A percentile compares a stretch with the other conserved stretches of the same genome.
phyloP scores from a whole-genome alignment of 2,329 filamentous ascomycete species.

The Cladosporium colombiae region DNA sequence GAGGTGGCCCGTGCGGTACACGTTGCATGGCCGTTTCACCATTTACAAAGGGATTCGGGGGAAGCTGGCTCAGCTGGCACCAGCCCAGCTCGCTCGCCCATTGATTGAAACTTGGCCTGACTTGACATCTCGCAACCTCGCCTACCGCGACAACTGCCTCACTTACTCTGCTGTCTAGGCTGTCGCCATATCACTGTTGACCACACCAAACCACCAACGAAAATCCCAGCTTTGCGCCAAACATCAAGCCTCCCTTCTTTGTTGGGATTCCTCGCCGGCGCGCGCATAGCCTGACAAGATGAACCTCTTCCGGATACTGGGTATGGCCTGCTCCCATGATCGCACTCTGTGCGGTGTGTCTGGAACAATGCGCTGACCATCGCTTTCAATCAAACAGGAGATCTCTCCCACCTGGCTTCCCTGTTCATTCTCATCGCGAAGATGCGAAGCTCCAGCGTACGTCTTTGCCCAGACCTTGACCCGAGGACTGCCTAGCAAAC shows the following conservation, averaged over 20 bases:
- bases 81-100: not conserved
- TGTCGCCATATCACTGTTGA: not conserved
- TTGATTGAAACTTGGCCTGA: constrained; percentile 18
- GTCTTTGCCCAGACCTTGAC: constrained; percentile 34
- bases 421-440: constrained; percentile 96
- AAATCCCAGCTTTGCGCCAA: not conserved
- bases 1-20: not conserved
- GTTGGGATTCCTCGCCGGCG: constrained; percentile 15
- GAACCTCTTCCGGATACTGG: constrained; percentile 70
- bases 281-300: constrained; percentile 42
- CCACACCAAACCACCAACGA: not conserved
- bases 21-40: constrained; percentile 7
- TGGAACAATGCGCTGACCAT: constrained; percentile 21
- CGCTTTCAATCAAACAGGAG: constrained; percentile 59
- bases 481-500: not conserved
- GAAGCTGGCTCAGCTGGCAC: constrained; percentile 9
- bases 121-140: not conserved
- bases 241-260: not conserved
- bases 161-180: not conserved
- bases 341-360: constrained; percentile 8
- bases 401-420: constrained; percentile 92
- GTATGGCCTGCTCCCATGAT: constrained; percentile 45
- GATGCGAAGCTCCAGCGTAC: constrained; percentile 84
- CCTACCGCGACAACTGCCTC: not conserved
- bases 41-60: constrained; percentile 19